Evolutionary conservation across 2,329 filamentous ascomycete genomes (phyloP).

Genomic region (Fusarium ramigenum): DNA sequence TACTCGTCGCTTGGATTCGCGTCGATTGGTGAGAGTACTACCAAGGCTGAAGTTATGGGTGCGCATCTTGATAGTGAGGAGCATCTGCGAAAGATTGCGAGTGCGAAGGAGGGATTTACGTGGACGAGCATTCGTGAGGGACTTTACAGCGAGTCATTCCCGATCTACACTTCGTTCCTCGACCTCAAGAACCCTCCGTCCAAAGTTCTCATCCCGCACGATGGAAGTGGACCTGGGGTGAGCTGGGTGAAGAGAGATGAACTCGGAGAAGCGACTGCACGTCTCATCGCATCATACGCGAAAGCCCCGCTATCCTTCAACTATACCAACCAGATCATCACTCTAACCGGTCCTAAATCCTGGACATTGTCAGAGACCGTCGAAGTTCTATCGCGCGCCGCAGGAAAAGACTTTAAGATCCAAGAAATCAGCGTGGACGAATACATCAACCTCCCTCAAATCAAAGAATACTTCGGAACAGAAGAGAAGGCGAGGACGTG

Average conservation of each 20-base stretch:
- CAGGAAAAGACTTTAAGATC: neutral
- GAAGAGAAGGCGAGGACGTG: conserved; percentile 8
- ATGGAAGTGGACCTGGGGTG: conserved; percentile 16
- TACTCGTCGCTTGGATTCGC: conserved; percentile 31
- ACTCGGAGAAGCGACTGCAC: conserved; percentile 27
- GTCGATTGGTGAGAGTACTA: neutral
- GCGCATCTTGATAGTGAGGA: conserved; percentile 31
- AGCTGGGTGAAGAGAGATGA: conserved; percentile 36
- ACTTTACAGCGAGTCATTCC: conserved; percentile 30
- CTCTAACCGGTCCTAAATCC: neutral
- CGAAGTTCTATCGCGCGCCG: neutral
- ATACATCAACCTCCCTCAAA: conserved; percentile 10
- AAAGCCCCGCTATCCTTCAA: neutral
- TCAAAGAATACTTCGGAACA: conserved; percentile 4
- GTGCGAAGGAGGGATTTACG: neutral
- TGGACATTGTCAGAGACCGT: conserved; percentile 15
- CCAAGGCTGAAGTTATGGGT: conserved; percentile 25
- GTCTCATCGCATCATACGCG: conserved; percentile 8
- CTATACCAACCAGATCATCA: conserved; percentile 9
- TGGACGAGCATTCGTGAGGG: conserved; percentile 34
- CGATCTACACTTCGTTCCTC: conserved; percentile 31
- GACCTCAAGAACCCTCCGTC: neutral
- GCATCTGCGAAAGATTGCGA: neutral
- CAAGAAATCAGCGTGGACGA: conserved; percentile 22
- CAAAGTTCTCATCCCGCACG: conserved; percentile 12